phyloP scores from a whole-genome alignment of 1,284 basidiomycete species.

The Meripilus lineatus region DNA sequence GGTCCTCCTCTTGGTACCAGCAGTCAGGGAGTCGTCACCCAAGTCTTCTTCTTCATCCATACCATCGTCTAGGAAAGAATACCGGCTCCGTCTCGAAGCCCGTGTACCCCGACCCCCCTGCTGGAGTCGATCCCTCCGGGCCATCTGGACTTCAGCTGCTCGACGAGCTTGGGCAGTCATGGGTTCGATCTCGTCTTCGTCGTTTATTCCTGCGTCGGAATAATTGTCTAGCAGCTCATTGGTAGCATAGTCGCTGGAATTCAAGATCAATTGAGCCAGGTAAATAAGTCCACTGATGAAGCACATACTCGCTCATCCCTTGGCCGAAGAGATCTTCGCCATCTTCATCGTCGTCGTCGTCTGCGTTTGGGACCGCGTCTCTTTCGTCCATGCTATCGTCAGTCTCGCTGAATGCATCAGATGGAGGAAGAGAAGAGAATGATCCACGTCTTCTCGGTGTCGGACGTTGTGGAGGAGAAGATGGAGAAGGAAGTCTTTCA shows the following conservation, averaged over 20 bases:
- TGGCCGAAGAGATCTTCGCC: slow-evolving; percentile 95
- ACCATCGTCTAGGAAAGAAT: slow-evolving; percentile 77
- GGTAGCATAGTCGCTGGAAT: slow-evolving; percentile 77
- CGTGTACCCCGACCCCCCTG: slow-evolving; percentile 60
- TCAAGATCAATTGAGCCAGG: slow-evolving; percentile 9
- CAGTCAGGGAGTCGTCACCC: slow-evolving; percentile 40
- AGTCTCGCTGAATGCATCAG: slow-evolving; percentile 81
- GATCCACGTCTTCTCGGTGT: slow-evolving; percentile 45
- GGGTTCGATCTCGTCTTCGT: slow-evolving; percentile 73
- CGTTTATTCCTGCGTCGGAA: slow-evolving; percentile 84
- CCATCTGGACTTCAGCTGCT: slow-evolving; percentile 87
- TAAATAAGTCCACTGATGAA: slow-evolving; percentile 3
- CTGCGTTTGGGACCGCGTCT: slow-evolving; percentile 67
- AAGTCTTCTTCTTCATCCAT: slow-evolving; percentile 25
- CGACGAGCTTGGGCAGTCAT: slow-evolving; percentile 74
- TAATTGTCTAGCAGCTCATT: slow-evolving; percentile 86
- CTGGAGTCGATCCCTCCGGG: slow-evolving; percentile 79
- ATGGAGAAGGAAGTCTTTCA: slow-evolving; percentile 33
- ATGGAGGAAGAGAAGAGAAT: slow-evolving; percentile 73
- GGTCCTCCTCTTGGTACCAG: slow-evolving; percentile 74
- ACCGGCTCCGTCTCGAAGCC: slow-evolving; percentile 73
- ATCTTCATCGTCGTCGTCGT: slow-evolving; percentile 75
- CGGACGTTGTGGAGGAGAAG: slow-evolving; percentile 42
- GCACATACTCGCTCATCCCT: slow-evolving; percentile 58
- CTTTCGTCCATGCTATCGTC: slow-evolving; percentile 78